Percentiles rank a stretch among this genome's conserved stretches.
Evolutionary conservation across 305 asterid species (phyloP).

Genomic region (Striga hermonthica): DNA sequence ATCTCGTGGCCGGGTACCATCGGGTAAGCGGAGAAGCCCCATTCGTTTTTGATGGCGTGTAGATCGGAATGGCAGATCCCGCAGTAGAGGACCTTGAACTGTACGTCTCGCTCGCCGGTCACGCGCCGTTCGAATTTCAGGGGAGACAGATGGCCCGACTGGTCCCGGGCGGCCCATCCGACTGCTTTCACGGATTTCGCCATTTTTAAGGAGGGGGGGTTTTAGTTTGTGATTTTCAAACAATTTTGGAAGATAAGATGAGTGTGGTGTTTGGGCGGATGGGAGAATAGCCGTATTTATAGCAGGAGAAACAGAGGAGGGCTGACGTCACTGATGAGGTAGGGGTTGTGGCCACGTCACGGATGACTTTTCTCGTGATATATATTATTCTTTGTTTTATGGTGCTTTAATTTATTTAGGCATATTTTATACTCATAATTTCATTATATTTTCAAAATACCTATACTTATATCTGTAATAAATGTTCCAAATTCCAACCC

Average conservation of each 20-base stretch:
- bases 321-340: not conserved
- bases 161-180: conserved; percentile 8
- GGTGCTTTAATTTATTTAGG: too few species aligned
- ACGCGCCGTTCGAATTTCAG: not conserved
- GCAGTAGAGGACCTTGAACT: conserved; percentile 11
- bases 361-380: too few species aligned
- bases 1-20: conserved; percentile 14
- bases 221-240: not conserved
- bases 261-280: not conserved
- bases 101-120: conserved; percentile 10
- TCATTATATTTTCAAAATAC: too few species aligned
- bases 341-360: not conserved
- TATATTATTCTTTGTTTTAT: too few species aligned
- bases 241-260: not conserved
- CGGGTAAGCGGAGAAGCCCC: conserved; percentile 3
- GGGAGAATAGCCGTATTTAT: not conserved
- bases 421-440: too few species aligned
- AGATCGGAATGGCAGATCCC: conserved; percentile 13
- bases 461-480: too few species aligned
- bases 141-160: not conserved
- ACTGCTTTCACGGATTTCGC: conserved; percentile 1
- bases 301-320: not conserved
- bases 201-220: not conserved
- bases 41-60: conserved; percentile 3
- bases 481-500: too few species aligned